A percentile compares a stretch with the other conserved stretches of the same genome.
These are phyloP conservation scores for Crotalaria pallida DNA, from an alignment of 306 rosid genomes.

Conservation along the genomic window DNA sequence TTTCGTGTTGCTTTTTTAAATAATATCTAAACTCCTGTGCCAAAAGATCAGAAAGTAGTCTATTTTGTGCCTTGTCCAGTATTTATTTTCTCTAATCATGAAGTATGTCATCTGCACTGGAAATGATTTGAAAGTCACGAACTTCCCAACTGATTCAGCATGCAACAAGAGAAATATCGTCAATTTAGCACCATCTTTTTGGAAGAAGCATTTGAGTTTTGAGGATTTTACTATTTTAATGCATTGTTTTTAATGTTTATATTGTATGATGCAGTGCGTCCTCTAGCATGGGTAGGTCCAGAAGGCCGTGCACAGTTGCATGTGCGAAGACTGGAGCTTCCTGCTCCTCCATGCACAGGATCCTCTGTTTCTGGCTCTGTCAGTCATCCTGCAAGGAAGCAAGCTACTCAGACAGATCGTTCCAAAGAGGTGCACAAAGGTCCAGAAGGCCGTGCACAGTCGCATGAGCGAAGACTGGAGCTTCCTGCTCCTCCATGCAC, in stretches of 20 bases:
- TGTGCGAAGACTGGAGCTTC: constrained; percentile 20
- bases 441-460: constrained; percentile 35
- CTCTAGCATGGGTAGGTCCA: constrained; percentile 52
- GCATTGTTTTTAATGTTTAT: constrained; percentile 5
- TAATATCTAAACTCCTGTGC: no score
- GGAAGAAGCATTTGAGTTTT: not conserved
- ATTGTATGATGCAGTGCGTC: constrained; percentile 46
- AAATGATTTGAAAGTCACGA: not conserved
- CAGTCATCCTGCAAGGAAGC: constrained; percentile 56
- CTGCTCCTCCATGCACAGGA: constrained; percentile 21
- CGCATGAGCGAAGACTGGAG: constrained; percentile 22
- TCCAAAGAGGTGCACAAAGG: constrained; percentile 8
- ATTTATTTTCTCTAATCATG: not conserved
- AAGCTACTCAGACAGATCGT: constrained; percentile 36
- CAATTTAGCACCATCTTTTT: not conserved
- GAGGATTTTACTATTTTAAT: not conserved
- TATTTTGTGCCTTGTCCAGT: no score
- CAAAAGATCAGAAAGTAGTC: no score
- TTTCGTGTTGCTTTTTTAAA: no score
- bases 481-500: constrained; percentile 21
- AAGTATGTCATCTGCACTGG: not conserved
- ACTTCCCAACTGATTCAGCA: constrained; percentile 4
- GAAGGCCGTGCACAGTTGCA: constrained; percentile 32
- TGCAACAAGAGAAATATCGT: not conserved
- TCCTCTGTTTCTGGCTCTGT: constrained; percentile 23